phyloP scores from a whole-genome alignment of 108 stramenopile genomes.

The Cyclotella sp. region DNA sequence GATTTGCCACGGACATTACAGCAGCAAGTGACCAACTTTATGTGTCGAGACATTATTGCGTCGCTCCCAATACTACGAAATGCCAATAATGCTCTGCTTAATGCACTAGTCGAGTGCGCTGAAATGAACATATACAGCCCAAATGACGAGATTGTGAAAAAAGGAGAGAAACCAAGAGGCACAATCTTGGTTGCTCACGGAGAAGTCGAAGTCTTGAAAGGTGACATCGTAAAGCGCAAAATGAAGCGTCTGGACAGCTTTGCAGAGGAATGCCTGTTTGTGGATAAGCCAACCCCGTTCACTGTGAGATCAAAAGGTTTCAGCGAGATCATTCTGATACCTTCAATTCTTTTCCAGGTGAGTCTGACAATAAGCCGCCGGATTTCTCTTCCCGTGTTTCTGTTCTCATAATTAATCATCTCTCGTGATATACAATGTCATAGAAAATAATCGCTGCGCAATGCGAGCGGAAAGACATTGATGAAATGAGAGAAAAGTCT shows the following conservation, averaged over 20 bases:
- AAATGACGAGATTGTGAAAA: conserved; percentile 51
- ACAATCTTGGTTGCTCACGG: conserved; percentile 40
- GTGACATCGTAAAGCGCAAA: conserved; percentile 44
- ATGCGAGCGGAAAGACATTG: conserved; percentile 45
- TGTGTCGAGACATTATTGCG: conserved; percentile 49
- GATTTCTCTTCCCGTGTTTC: neutral
- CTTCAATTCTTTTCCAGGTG: conserved; percentile 40
- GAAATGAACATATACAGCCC: conserved; percentile 54
- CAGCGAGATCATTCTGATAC: conserved; percentile 49
- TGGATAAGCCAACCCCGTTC: conserved; percentile 21
- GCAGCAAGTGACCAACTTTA: conserved; percentile 52
- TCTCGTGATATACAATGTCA: conserved; percentile 13
- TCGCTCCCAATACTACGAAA: conserved; percentile 48
- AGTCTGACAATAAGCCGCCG: neutral
- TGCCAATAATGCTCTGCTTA: conserved; percentile 51
- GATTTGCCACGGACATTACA: conserved; percentile 52
- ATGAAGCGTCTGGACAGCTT: conserved; percentile 49
- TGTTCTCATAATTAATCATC: conserved; percentile 1
- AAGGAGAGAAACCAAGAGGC: conserved; percentile 37
- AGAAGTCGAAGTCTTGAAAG: conserved; percentile 49
- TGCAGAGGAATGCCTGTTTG: conserved; percentile 51
- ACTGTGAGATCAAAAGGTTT: conserved; percentile 46
- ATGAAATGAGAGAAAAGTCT: conserved; percentile 43
- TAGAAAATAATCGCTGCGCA: conserved; percentile 39
- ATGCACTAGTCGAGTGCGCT: conserved; percentile 52